These are phyloP conservation scores for Kingdonia uniflora DNA, from an alignment of 164 flowering plant genomes.

Conservation along the genomic window DNA sequence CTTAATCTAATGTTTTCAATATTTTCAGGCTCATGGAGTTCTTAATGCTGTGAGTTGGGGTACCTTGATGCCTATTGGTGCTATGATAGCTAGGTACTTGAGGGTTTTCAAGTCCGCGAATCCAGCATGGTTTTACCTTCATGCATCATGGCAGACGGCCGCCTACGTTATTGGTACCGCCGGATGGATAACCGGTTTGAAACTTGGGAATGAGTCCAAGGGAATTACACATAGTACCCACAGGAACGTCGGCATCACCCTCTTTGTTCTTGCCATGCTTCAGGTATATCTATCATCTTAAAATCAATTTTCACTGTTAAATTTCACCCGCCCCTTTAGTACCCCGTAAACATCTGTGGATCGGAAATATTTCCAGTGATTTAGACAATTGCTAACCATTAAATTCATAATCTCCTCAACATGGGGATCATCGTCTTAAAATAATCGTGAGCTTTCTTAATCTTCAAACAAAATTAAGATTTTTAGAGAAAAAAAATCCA, in stretches of 20 bases:
- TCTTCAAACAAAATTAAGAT: too few relatives aligned
- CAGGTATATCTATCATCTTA: too few relatives aligned
- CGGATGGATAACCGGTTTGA: conserved; percentile 31
- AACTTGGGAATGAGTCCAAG: conserved; percentile 22
- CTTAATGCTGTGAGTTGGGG: conserved; percentile 21
- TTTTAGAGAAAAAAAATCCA: too few relatives aligned
- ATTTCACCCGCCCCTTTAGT: too few relatives aligned
- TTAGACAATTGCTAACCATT: too few relatives aligned
- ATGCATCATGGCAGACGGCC: conserved; percentile 21
- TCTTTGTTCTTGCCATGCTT: background rate
- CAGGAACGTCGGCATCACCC: background rate
- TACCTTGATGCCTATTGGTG: conserved; percentile 17
- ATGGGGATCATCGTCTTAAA: too few relatives aligned
- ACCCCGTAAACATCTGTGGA: too few relatives aligned
- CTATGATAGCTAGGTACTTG: conserved; percentile 69
- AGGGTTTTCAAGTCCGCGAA: conserved; percentile 57
- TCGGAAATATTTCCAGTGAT: too few relatives aligned
- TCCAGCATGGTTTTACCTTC: conserved; percentile 37
- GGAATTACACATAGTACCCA: background rate
- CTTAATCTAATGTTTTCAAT: background rate
- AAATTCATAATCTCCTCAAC: too few relatives aligned
- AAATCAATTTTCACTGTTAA: too few relatives aligned
- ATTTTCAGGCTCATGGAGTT: conserved; percentile 48
- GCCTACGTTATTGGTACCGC: conserved; percentile 27
- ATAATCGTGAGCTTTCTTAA: too few relatives aligned